Base-by-base conservation (phyloP, 768 basidiomycete species). In the Podaxis sp. region DNA sequence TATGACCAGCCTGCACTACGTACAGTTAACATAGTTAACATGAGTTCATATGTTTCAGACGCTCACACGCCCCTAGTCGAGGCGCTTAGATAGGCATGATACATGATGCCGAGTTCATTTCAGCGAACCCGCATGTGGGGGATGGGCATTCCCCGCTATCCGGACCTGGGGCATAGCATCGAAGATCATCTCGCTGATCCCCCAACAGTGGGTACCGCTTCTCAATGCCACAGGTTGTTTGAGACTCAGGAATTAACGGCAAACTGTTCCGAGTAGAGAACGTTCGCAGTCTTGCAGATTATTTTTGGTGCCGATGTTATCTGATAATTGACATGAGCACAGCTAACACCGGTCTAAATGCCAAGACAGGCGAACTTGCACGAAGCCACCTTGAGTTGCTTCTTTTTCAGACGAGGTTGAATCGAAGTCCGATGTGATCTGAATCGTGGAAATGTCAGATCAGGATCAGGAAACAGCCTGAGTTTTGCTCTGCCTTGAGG, bases 361-460 rank as follows among this genome's bases (percentile, higher is more conserved):
- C 43, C 43, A 46, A 46, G 43, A 19, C 24, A 41, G 41, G 27
- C 40, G 56, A 57, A 57, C 17, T 33, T 9, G 33, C 43, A 25
- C 40, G 56, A 57, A 54, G 52, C 17, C 29, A 54, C 7, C 52
- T 9, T 12, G 17, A 24, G 19, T 6, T n/a, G 49, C 50, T 59
- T 52, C 50, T 37, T 25, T 59, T 50, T 38, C 19, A 37, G 58
- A 52, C 51, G 12, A 41, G 43, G 43, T 2, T 46, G 43, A 19
- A 46, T 46, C 43, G n/a, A 17, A 41, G 13, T 46, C 40, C 27
- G 40, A 41, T 25, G 25, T 27, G 49, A 25, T 52, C 38, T 33
- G 33, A 38, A 17, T 52, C 58, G 37, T 59, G 58, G 50, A 52
- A 59, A 59, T 51, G 19, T 50, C 58, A 17, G 13, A 49, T 52